Conservation (phyloP, 108 stramenopile species). For the Cyclotella atomus region DNA sequence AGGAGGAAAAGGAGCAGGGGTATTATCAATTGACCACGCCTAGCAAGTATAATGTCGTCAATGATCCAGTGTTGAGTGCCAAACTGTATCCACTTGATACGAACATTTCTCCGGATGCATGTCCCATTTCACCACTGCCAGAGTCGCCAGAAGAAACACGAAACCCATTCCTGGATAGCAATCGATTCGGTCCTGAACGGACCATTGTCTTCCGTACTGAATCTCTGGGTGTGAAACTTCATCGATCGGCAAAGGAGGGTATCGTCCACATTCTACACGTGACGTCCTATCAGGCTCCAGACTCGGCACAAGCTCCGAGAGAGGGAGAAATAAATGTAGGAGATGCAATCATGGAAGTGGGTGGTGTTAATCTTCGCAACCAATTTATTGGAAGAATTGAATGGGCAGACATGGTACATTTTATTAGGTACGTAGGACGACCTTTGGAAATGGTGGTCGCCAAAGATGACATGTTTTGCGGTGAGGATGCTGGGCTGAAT, state of each 20-base stretch:
- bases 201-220: constrained; percentile 67
- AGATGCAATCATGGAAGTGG: constrained; percentile 84
- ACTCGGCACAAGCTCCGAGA: not conserved
- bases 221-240: constrained; percentile 82
- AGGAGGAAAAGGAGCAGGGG: constrained; percentile 7
- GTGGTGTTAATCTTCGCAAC: constrained; percentile 77
- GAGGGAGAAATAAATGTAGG: constrained; percentile 59
- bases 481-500: constrained; percentile 11
- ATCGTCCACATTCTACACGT: constrained; percentile 78
- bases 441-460: constrained; percentile 54
- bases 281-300: constrained; percentile 29
- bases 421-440: constrained; percentile 40
- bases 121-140: not conserved
- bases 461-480: constrained; percentile 27
- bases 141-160: not conserved
- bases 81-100: not conserved
- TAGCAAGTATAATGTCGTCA: not conserved
- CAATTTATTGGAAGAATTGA: constrained; percentile 38
- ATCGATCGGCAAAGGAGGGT: constrained; percentile 77
- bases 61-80: constrained; percentile 17
- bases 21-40: no score
- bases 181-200: constrained; percentile 68
- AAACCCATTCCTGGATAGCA: constrained; percentile 28
- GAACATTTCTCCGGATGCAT: not conserved
- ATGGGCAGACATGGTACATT: constrained; percentile 57